Base-by-base conservation (phyloP, 1,284 basidiomycete species). In the Puccinia coronata region DNA sequence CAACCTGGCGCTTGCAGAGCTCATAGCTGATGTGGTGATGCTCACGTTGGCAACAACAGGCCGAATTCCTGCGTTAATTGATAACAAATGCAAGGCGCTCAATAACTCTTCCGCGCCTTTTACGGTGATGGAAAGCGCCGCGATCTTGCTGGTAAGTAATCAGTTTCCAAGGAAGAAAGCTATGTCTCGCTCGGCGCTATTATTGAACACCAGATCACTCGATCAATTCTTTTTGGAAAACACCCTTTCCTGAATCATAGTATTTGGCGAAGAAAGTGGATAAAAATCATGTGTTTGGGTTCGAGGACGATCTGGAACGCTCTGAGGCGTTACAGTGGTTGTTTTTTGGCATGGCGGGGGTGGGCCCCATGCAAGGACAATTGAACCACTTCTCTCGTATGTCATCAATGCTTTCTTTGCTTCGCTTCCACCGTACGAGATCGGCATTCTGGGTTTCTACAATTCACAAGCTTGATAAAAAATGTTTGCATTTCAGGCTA, bases 71-170 rank as follows among this genome's bases (percentile, higher is more conserved):
- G 36, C 49, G 12, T 55, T 75, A 31, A 41, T 70, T 20, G 75
- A 82, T 63, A 67, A 78, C 36, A 81, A 82, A 25, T 49, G 73
- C 31, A 77, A 72, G 23, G 47, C 81, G 49, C 75, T 82, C 53
- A 82, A 74, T 36, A 73, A 83, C 57, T 75, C 75, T 36, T 49
- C 71, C 23, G 72, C 59, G 34, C 78, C 76, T 11, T 82, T 82
- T 47, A 51, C 74, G 23, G 82, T 83, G 72, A 82, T 83, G 53
- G 83, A 83, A 53, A 81, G 73, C 20, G 77, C 57, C 55, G 82
- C 82, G 14, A 83, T 83, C 39, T 65, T 82, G 49, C 82, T 83
- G 28, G 81, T 82, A 61, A 70, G 61, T 65, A 9, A n/a, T n/a
- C n/a, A n/a, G n/a, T n/a, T n/a, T n/a, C n/a, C 16, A 11, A 28